Base-by-base conservation (phyloP, 129 eudicot species). In the Flaveria sonorensis region DNA sequence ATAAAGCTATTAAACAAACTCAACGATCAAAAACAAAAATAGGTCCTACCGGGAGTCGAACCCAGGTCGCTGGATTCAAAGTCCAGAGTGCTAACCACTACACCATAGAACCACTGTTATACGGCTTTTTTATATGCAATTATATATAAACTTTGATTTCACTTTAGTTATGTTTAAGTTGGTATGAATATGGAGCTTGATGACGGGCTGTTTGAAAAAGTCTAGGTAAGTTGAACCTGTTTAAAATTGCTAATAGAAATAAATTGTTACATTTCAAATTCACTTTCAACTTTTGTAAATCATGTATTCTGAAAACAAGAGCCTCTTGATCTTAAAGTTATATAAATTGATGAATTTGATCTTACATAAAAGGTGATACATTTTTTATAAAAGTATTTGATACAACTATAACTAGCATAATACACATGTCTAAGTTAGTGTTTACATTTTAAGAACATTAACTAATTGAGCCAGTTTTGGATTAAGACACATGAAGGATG, bases 61-160 rank as follows among this genome's bases (percentile, higher is more conserved):
- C 98, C 96, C 97, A 93, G 98, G 98, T 93, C 98, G 98, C 96
- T 90, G 98, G 98, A 93, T 93, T 93, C 98, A 90, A 93, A 93
- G 98, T 93, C 95, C 96, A 88, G 92, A 93, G 96, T 89, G 96
- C 97, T 89, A 89, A 92, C 96, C 97, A 92, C 97, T 92, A 92
- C 97, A 92, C 97, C 97, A 89, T 89, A 70, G 97, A 89, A 92
- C 97, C 95, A 4, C 1, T 21, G 11, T 21, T 20, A 0, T 23
- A 2, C 0, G 11, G 0, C 10, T 21, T 10, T 0, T 36, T 2
- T 3, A 20, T 4, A 0, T 0, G 0, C 1, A 21, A 2, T 0
- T 57, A 10, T 13, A 47, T 47, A 47, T 47, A 2, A 53, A 7
- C 10, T 16, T 8, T 13, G 14, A 15, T 5, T 45, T 3, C 50